Conservation (phyloP, 2,329 filamentous ascomycete species). For the Podosphaera xanthii region DNA sequence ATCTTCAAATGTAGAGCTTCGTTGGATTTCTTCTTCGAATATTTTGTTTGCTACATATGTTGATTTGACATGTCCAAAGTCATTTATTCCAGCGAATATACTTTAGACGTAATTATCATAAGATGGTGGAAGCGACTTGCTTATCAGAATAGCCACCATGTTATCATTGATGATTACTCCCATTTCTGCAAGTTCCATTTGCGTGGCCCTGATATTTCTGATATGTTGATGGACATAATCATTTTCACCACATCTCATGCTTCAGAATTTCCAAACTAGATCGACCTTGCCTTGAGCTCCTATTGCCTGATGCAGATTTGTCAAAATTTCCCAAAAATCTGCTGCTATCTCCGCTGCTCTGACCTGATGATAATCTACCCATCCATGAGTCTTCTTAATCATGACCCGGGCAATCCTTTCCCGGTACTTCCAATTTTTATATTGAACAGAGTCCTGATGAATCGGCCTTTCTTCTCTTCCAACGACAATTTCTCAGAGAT, state of each 20-base stretch:
- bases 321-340: not conserved
- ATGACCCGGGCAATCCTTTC: not conserved
- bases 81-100: not conserved
- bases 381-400: not conserved
- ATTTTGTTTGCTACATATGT: not conserved
- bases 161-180: not conserved
- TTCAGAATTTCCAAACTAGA: not conserved
- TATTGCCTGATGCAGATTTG: not conserved
- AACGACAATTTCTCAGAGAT: not conserved
- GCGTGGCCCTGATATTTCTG: not conserved
- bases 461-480: not conserved
- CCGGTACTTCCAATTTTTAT: not conserved
- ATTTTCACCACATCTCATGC: not conserved
- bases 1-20: not conserved
- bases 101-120: not conserved
- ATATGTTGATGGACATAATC: not conserved
- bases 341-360: not conserved
- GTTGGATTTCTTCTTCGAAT: not conserved
- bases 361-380: not conserved
- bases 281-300: not conserved
- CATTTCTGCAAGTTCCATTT: not conserved
- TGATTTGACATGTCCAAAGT: not conserved
- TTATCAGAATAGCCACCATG: not conserved
- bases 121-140: not conserved
- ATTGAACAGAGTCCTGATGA: not conserved